Percentiles rank a stretch among this genome's conserved stretches.
Evolutionary conservation across 345 rosid species (phyloP).

Genomic region (Eucalyptus rudis): DNA sequence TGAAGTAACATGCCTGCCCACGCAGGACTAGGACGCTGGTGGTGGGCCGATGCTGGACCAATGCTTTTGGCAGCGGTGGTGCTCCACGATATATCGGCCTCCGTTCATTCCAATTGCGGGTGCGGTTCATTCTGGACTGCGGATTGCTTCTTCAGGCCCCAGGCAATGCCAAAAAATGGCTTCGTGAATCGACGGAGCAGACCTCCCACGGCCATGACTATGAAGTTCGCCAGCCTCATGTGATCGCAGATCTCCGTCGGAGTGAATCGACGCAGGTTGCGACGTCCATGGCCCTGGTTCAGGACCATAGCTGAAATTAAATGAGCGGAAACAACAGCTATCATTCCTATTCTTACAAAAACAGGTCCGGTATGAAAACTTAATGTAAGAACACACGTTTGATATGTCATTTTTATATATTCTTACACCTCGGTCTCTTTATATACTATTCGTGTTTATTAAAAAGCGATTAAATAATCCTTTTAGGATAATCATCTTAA

Average conservation of each 20-base stretch:
- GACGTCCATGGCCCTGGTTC: too few species aligned
- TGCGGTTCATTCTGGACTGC: neutral
- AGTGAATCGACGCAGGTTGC: too few species aligned
- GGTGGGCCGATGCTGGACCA: neutral
- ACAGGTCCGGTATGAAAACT: too few species aligned
- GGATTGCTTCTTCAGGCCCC: neutral
- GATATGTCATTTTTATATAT: too few species aligned
- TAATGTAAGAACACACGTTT: too few species aligned
- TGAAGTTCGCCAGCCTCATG: neutral
- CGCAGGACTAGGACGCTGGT: rapidly evolving
- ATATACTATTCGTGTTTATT: too few species aligned
- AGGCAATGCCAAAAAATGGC: neutral
- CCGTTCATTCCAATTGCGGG: neutral
- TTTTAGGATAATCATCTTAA: too few species aligned
- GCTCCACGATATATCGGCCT: neutral
- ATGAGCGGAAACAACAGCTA: too few species aligned
- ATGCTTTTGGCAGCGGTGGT: neutral
- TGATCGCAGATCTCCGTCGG: neutral
- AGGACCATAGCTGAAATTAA: too few species aligned
- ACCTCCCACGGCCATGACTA: neutral
- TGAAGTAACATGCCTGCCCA: neutral
- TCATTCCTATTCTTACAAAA: too few species aligned
- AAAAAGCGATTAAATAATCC: too few species aligned
- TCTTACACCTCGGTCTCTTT: too few species aligned
- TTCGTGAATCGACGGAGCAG: neutral